Conservation (phyloP, 2,329 filamentous ascomycete species). For the Monosporascus sp. region DNA sequence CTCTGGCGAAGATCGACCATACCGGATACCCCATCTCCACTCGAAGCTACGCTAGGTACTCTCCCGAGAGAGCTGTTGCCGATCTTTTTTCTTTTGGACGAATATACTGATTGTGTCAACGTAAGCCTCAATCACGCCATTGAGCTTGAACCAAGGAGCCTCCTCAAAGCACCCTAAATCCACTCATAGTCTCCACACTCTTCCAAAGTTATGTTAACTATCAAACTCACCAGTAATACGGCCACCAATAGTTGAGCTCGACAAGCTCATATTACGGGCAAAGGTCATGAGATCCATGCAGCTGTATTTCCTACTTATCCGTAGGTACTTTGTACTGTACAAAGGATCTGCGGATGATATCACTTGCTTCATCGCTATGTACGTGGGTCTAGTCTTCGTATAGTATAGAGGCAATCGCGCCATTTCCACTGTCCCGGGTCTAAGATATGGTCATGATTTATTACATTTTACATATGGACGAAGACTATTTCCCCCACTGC, state of each 20-base stretch:
- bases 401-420: conserved; percentile 16
- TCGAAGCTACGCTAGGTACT: background rate
- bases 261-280: too few relatives aligned
- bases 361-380: conserved; percentile 6
- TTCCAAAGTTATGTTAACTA: background rate
- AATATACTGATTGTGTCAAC: conserved; percentile 3
- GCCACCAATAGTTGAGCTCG: too few relatives aligned
- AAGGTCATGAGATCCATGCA: too few relatives aligned
- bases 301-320: too few relatives aligned
- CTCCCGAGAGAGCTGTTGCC: background rate
- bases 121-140: conserved; percentile 1
- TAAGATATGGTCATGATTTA: background rate
- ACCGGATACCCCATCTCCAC: too few relatives aligned
- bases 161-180: background rate
- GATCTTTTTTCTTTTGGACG: background rate
- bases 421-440: conserved; percentile 8
- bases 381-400: conserved; percentile 8
- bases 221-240: background rate
- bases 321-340: too few relatives aligned
- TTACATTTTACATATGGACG: too few relatives aligned
- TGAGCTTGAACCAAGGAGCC: background rate
- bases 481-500: too few relatives aligned
- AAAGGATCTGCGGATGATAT: background rate
- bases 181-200: background rate
- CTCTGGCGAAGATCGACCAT: too few relatives aligned